phyloP scores from a whole-genome alignment of 2,329 filamentous ascomycete genomes.

The Didymella arachidicola region DNA sequence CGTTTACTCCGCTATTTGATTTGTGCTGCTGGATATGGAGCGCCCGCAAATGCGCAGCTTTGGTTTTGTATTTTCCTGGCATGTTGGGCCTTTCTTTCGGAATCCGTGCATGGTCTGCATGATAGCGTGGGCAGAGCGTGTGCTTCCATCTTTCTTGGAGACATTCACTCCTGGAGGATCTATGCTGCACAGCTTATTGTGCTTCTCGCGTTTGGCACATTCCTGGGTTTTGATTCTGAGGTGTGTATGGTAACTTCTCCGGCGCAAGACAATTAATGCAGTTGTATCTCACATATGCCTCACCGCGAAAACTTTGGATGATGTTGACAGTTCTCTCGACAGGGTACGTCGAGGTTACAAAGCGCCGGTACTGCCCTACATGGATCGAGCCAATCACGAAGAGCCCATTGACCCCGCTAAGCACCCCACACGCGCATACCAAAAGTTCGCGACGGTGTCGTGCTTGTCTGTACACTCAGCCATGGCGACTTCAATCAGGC shows the following conservation, averaged over 20 bases:
- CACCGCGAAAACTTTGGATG: no score
- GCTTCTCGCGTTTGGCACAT: neutral
- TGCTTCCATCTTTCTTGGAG: neutral
- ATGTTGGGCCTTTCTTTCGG: neutral
- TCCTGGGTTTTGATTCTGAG: no score
- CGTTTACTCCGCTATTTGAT: neutral
- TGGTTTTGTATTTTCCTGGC: neutral
- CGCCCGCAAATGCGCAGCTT: neutral
- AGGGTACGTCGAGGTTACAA: no score
- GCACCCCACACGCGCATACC: constrained; percentile 20
- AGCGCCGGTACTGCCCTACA: neutral
- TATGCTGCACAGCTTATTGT: neutral
- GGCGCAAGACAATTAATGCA: neutral
- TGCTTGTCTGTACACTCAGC: constrained; percentile 3
- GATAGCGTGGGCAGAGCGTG: neutral
- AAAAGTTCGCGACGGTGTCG: constrained; percentile 17
- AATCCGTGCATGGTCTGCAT: neutral
- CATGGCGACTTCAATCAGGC: constrained; percentile 14
- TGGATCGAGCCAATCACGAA: constrained; percentile 8
- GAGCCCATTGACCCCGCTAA: constrained; percentile 17
- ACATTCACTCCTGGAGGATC: neutral
- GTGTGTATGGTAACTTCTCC: neutral
- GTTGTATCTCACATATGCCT: neutral
- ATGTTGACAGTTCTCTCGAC: no score
- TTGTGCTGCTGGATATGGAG: neutral